phyloP scores from a whole-genome alignment of 129 eudicot genomes.

The Gnaphalium uliginosum region DNA sequence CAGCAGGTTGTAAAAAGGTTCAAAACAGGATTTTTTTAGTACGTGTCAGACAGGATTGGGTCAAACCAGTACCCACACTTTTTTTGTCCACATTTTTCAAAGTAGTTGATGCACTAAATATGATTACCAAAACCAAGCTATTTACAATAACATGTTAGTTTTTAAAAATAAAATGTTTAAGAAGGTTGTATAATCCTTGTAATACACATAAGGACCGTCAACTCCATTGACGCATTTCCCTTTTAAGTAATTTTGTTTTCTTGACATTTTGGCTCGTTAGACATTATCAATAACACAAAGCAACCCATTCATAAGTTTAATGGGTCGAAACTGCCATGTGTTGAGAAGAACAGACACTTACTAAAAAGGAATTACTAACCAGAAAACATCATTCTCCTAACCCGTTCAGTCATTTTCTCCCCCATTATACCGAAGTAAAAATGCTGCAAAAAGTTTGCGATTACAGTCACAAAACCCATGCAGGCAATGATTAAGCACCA shows the following conservation, averaged over 20 bases:
- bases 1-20: no score
- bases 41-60: no score
- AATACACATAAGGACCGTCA: not conserved
- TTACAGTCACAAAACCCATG: slow-evolving; percentile 91
- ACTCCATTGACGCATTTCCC: not conserved
- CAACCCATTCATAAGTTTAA: not conserved
- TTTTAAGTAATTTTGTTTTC: not conserved
- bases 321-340: not conserved
- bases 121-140: not conserved
- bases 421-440: slow-evolving; percentile 99
- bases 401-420: slow-evolving; percentile 96
- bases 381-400: slow-evolving; percentile 97
- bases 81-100: no score
- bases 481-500: slow-evolving; percentile 90
- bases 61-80: no score
- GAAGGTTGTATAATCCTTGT: not conserved
- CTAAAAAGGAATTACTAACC: slow-evolving; percentile 41
- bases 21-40: no score
- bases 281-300: not conserved
- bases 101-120: not conserved
- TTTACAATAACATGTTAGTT: not conserved
- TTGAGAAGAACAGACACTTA: not conserved
- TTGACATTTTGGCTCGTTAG: not conserved
- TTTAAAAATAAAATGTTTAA: not conserved
- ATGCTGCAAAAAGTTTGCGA: slow-evolving; percentile 93